Conservation (phyloP, 176 grass and related monocot species). For the Oryza punctata region DNA sequence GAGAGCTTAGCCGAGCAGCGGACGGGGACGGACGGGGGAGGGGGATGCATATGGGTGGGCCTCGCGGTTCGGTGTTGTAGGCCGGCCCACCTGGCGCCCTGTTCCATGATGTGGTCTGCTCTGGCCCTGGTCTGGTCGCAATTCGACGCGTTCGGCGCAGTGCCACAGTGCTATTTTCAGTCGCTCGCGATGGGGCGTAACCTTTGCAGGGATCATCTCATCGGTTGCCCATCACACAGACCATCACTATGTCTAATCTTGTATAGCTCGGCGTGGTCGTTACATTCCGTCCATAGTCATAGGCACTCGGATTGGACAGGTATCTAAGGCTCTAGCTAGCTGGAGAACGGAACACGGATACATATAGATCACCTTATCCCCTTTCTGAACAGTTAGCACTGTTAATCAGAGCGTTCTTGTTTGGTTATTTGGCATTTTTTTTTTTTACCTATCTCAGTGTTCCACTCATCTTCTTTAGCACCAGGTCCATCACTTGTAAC, state of each 20-base stretch:
- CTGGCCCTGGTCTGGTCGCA: background rate
- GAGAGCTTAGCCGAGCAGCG: background rate
- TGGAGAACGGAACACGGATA: background rate
- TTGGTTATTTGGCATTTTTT: background rate
- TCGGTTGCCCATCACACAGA: background rate
- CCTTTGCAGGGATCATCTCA: background rate
- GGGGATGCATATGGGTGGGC: background rate
- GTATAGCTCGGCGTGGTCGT: background rate
- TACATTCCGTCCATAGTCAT: background rate
- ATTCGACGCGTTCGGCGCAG: slow-evolving; percentile 21
- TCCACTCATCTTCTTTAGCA: background rate
- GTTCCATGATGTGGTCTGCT: slow-evolving; percentile 29
- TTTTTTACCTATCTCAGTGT: background rate
- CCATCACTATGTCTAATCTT: background rate
- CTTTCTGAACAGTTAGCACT: background rate
- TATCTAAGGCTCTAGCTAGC: background rate
- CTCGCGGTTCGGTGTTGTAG: background rate
- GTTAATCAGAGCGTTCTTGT: background rate
- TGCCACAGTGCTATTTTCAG: background rate
- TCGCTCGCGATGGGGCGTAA: background rate
- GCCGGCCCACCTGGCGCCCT: background rate
- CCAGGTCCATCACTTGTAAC: background rate
- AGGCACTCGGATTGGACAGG: background rate
- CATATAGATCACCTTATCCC: background rate
- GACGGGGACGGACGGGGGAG: background rate